Conservation (phyloP, 2,329 filamentous ascomycete genomes). For the Xylariaceae sp. region DNA sequence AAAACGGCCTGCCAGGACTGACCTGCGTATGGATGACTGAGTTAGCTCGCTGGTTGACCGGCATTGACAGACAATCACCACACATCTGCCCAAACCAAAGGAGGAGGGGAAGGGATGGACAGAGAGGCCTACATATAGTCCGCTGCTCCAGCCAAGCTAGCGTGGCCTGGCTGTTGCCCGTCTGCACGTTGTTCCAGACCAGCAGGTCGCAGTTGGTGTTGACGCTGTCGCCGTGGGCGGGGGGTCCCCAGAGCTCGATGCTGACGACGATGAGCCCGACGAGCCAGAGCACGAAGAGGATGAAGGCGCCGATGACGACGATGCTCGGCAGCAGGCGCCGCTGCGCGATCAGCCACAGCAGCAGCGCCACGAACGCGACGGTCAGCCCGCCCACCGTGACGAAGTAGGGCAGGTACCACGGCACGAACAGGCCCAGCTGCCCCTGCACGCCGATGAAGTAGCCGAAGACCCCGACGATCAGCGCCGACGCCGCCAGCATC, state of each 20-base stretch:
- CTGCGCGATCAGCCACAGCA: slow-evolving; percentile 56
- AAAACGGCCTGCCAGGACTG: slow-evolving; percentile 60
- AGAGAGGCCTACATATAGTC: slow-evolving; percentile 49
- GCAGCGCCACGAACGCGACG: slow-evolving; percentile 57
- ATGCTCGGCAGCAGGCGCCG: slow-evolving; percentile 54
- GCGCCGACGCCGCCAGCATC: slow-evolving; percentile 52
- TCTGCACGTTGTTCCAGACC: slow-evolving; percentile 44
- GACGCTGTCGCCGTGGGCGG: slow-evolving; percentile 50
- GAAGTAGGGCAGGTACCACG: slow-evolving; percentile 61
- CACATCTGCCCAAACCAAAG: background rate
- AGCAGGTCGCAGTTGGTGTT: slow-evolving; percentile 51
- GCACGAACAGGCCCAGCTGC: slow-evolving; percentile 45
- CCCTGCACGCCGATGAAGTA: slow-evolving; percentile 53
- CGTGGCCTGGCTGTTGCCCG: slow-evolving; percentile 44
- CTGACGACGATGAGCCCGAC: slow-evolving; percentile 55
- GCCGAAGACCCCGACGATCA: slow-evolving; percentile 54
- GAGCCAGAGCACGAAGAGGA: slow-evolving; percentile 61
- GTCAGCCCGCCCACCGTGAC: slow-evolving; percentile 52
- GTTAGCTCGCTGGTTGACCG: background rate
- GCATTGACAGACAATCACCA: background rate
- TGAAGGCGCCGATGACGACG: slow-evolving; percentile 57
- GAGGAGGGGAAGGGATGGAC: background rate
- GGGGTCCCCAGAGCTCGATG: slow-evolving; percentile 56
- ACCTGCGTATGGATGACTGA: slow-evolving; percentile 27
- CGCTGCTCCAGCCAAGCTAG: slow-evolving; percentile 58